Conservation (phyloP, 306 rosid species). For the Ochetophila trinervis region DNA sequence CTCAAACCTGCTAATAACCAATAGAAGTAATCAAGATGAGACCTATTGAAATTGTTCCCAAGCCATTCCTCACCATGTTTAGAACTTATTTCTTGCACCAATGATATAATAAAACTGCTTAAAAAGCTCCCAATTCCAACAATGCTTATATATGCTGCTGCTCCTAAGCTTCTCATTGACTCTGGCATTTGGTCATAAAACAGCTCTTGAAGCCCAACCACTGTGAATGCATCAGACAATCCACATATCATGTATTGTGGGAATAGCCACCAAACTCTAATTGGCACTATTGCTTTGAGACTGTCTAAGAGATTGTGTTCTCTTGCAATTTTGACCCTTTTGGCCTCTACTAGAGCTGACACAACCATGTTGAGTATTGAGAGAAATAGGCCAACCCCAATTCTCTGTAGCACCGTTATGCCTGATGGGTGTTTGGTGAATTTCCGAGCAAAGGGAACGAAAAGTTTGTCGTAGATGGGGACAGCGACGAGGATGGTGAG, state of each 20-base stretch:
- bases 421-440: constrained; percentile 48
- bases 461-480: constrained; percentile 51
- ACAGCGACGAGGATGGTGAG: constrained; percentile 38
- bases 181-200: constrained; percentile 80
- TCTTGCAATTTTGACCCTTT: constrained; percentile 48
- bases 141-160: constrained; percentile 68
- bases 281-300: constrained; percentile 41
- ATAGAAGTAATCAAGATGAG: constrained; percentile 59
- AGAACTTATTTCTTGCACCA: constrained; percentile 31
- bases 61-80: constrained; percentile 51
- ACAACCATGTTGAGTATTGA: constrained; percentile 62
- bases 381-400: constrained; percentile 56
- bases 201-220: constrained; percentile 72
- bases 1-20: constrained; percentile 68
- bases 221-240: constrained; percentile 49
- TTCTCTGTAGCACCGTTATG: constrained; percentile 62
- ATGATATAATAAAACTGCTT: constrained; percentile 39
- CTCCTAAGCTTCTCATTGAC: constrained; percentile 64
- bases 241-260: constrained; percentile 73
- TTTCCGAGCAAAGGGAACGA: constrained; percentile 42
- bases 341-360: constrained; percentile 50
- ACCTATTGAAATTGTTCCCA: constrained; percentile 53
- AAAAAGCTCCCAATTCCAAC: constrained; percentile 61
- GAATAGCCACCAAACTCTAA: constrained; percentile 70
- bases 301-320: constrained; percentile 38